Evolutionary conservation across 2,329 filamentous ascomycete genomes (phyloP), one percentile per base, ranked within the genome.

Genomic region (Pseudopithomyces chartarum): DNA sequence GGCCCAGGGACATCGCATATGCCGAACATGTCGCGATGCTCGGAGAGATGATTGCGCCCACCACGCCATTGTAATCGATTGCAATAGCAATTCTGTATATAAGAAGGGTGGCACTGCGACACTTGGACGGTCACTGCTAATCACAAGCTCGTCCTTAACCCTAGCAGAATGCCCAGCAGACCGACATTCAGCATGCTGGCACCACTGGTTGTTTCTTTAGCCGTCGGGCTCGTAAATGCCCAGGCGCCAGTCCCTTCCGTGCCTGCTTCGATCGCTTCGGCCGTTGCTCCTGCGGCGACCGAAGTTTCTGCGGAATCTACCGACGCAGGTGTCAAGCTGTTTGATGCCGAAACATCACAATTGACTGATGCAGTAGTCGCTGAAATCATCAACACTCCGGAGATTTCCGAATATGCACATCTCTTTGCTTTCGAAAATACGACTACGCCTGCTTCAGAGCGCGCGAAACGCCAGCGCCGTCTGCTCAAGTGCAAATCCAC

Each of bases 341-440:
- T 73, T 26, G 53, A 62, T 5, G 26, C 20, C 1, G 69, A 72
- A 48, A 54, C 53, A 5, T 50, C 68, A 20, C 68, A 72, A 38
- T 54, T 72, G 47, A 71, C 68, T 1, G 67, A 72, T 42, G 48
- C 59, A 13, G 66, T 69, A 8, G 36, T 72, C 34, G 45, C 62
- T 10, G 51, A 61, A 15, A 57, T 71, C 15, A 57, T 59, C 20
- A 48, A 51, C n/a, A 62, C 65, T 38, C 52, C 58, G 5, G 53
- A 59, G 15, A 54, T 66, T 15, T 56, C 64, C 1, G 51, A 67
- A 22, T 66, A 66, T 51, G 68, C 66, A 20, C 59, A 63, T 6
- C 56, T 69, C 1, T 67, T 54, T 79, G 81, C 46, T 71, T 84
- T 73, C 33, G 68, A 46, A n/a, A 46, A 33, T 8, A 46, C 44